Percentiles rank a stretch among this genome's conserved stretches.
Evolutionary conservation across 1,139 yeast species (phyloP).

Genomic region (Lodderomyces beijingensis): DNA sequence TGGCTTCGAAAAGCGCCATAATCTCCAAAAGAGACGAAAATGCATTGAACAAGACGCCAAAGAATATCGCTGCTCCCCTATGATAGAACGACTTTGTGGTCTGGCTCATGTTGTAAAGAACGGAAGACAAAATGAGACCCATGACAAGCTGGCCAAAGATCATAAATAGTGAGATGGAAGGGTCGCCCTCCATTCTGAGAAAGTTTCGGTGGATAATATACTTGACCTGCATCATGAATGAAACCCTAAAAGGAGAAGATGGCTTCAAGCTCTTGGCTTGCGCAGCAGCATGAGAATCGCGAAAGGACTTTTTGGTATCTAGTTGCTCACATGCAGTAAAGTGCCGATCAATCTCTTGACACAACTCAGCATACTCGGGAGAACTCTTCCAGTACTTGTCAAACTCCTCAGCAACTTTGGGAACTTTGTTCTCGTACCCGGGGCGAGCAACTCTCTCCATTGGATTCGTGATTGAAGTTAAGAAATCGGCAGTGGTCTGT

Average conservation of each 20-base stretch:
- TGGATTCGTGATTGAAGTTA: conserved; percentile 73
- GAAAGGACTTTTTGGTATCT: conserved; percentile 11
- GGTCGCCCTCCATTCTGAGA: conserved; percentile 61
- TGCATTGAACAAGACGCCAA: conserved; percentile 54
- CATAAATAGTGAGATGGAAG: conserved; percentile 57
- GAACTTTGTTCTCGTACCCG: conserved; percentile 39
- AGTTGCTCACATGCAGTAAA: conserved; percentile 8
- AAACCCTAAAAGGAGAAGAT: conserved; percentile 62
- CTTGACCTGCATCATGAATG: conserved; percentile 60
- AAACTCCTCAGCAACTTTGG: conserved; percentile 22
- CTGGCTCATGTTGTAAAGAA: conserved; percentile 49
- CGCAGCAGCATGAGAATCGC: conserved; percentile 50
- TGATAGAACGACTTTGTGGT: conserved; percentile 52
- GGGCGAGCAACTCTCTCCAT: conserved; percentile 49
- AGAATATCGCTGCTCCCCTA: conserved; percentile 56
- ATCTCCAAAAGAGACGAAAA: conserved; percentile 58
- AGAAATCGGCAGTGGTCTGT: conserved; percentile 79
- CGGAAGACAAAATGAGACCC: conserved; percentile 70
- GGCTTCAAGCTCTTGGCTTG: conserved; percentile 53
- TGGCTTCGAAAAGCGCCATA: conserved; percentile 50
- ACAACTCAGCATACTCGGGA: conserved; percentile 15
- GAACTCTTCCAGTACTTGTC: conserved; percentile 22
- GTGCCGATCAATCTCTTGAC: conserved; percentile 17
- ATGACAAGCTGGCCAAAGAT: conserved; percentile 60
- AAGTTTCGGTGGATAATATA: conserved; percentile 59